Conservation (phyloP, 1,139 yeast genomes). For the Diutina sp. region DNA sequence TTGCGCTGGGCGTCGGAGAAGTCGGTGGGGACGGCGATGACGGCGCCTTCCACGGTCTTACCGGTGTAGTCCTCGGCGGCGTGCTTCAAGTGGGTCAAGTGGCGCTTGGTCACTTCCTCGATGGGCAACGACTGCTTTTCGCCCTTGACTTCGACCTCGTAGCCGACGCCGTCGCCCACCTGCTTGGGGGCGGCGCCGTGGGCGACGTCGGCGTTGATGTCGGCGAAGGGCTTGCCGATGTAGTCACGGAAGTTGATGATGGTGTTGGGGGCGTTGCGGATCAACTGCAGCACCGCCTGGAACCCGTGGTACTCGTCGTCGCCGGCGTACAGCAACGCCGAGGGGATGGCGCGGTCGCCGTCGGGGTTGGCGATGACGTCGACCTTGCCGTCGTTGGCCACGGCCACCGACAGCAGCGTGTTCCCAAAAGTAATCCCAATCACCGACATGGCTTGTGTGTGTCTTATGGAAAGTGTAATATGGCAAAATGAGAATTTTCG, state of each 20-base stretch:
- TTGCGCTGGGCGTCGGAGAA: constrained; percentile 63
- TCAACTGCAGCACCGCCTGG: constrained; percentile 85
- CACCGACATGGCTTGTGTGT: constrained; percentile 22
- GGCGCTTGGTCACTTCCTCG: constrained; percentile 74
- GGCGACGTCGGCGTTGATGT: constrained; percentile 52
- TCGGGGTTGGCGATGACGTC: constrained; percentile 98
- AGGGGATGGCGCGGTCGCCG: constrained; percentile 96
- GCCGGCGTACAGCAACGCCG: constrained; percentile 84
- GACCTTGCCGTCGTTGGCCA: constrained; percentile 83
- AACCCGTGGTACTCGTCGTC: constrained; percentile 95
- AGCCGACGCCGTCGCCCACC: constrained; percentile 58
- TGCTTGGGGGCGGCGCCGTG: constrained; percentile 65
- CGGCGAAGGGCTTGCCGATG: constrained; percentile 61
- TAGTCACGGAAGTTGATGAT: constrained; percentile 89
- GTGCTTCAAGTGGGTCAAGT: constrained; percentile 63
- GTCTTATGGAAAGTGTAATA: neutral
- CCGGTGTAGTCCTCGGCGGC: constrained; percentile 95
- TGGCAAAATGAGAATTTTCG: no score
- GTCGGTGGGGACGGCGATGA: constrained; percentile 85
- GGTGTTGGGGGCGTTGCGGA: constrained; percentile 83
- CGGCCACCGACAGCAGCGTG: constrained; percentile 90
- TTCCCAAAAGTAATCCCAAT: constrained; percentile 97
- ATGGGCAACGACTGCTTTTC: constrained; percentile 41
- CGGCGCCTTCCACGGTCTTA: constrained; percentile 66
- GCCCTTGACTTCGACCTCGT: constrained; percentile 37